Evolutionary conservation across 2,329 filamentous ascomycete genomes (phyloP).

Genomic region (Cordyceps militaris): DNA sequence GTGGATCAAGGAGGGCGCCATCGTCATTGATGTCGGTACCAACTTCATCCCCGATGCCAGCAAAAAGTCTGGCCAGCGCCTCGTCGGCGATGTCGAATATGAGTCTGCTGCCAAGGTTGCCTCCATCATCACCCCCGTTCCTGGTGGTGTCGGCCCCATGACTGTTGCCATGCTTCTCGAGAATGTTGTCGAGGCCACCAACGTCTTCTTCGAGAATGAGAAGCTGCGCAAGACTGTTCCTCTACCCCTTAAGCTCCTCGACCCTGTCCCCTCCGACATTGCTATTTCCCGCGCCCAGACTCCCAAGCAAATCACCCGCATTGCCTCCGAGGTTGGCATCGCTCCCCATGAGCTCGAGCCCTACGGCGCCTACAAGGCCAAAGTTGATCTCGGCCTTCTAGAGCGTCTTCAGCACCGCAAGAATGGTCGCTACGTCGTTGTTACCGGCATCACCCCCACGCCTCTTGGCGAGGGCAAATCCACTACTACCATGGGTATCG

Average conservation of each 20-base stretch:
- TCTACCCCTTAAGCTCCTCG: conserved; percentile 71
- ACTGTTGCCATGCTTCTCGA: conserved; percentile 97
- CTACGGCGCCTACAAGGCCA: conserved; percentile 92
- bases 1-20: conserved; percentile 89
- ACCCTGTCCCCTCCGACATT: conserved; percentile 91
- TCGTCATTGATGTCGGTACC: conserved; percentile 95
- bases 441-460: conserved; percentile 94
- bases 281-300: conserved; percentile 81
- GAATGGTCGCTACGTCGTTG: conserved; percentile 85
- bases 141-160: conserved; percentile 96
- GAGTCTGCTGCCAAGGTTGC: conserved; percentile 78
- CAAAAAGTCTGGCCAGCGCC: conserved; percentile 84
- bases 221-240: conserved; percentile 74
- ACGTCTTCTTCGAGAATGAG: conserved; percentile 72
- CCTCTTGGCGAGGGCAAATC: conserved; percentile 97
- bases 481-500: conserved; percentile 92
- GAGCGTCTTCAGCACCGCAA: conserved; percentile 79
- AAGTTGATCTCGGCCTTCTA: conserved; percentile 77
- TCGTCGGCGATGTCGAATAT: conserved; percentile 94
- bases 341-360: conserved; percentile 84
- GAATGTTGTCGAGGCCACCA: conserved; percentile 86
- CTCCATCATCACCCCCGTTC: conserved; percentile 90
- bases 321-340: conserved; percentile 85
- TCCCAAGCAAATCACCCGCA: conserved; percentile 81
- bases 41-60: conserved; percentile 87